Base-by-base conservation (phyloP, 805 yeast species). In the Pichia gijzeniarum region DNA sequence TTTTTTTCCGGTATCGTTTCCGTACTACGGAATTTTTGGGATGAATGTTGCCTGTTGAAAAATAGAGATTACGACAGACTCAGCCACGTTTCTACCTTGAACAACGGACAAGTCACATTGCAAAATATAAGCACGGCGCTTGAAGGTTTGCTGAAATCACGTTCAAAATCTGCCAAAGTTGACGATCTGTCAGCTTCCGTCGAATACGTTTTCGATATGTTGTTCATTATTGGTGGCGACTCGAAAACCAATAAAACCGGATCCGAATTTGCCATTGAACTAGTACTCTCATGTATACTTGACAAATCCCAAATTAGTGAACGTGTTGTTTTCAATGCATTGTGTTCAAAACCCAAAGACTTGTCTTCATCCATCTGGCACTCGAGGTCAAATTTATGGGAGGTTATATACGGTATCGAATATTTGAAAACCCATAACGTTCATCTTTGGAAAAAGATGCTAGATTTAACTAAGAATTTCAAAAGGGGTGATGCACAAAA, bases 361-460 rank as follows among this genome's bases (percentile, higher is more conserved):
- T 25, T 47, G 19, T 43, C 47, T 20, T 35, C 42, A 2, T 10
- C 35, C 8, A 48, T 51, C 19, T 48, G 46, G 43, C 32, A 40
- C 19, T 41, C 50, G 3, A 36, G 48, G 25, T 41, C 45, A 3
- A 40, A 35, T 27, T 25, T 51, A 12, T 48, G 43, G 43, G 49
- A 51, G 22, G 53, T 51, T 9, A 27, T 51, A 8, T 48, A 40
- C 36, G 51, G 51, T 4, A 45, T 45, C 19, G 49, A 44, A 16
- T 38, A 41, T 25, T 38, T 48, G 17, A 45, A 40, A 22, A 34
- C 28, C n/a, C 21, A 34, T 7, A 40, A 54, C 62, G 5, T 53
- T 65, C 25, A 89, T 90, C 86, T 95, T 88, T 61, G 58, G 76
- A 70, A 43, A 64, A 88, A 7, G 59, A 67, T 44, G 82, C 83